These are phyloP conservation scores for Saturnispora zaruensis DNA, from an alignment of 805 yeast species.

Conservation along the genomic window DNA sequence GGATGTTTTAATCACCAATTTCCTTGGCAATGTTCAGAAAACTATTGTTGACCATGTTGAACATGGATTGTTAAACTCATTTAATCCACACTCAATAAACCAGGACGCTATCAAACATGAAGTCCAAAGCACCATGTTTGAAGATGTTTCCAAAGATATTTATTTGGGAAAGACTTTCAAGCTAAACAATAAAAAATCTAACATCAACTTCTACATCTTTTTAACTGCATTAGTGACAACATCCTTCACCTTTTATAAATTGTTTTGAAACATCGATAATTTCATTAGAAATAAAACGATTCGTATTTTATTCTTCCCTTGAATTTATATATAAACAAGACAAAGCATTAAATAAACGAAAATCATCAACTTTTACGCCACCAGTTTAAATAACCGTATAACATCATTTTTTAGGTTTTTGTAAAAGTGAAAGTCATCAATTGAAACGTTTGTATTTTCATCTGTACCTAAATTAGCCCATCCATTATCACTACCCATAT, in stretches of 20 bases:
- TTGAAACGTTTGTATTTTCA: slow-evolving; percentile 10
- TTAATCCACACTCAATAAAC: neutral
- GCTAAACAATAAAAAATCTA: neutral
- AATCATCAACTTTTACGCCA: neutral
- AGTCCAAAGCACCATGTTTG: neutral
- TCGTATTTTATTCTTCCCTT: neutral
- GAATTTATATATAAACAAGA: no score
- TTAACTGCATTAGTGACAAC: neutral
- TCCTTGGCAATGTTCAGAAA: slow-evolving; percentile 86
- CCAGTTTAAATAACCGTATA: slow-evolving; percentile 15
- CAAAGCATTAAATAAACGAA: neutral
- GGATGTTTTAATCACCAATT: slow-evolving; percentile 78
- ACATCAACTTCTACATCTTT: neutral
- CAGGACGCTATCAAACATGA: neutral
- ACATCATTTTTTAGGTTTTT: slow-evolving; percentile 21
- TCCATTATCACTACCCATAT: slow-evolving; percentile 14
- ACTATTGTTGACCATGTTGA: slow-evolving; percentile 52
- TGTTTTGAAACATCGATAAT: neutral
- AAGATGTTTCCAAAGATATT: neutral
- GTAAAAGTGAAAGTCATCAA: slow-evolving; percentile 23
- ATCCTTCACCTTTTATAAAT: slow-evolving; percentile 4
- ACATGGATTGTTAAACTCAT: slow-evolving; percentile 31
- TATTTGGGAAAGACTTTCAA: neutral
- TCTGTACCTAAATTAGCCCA: slow-evolving; percentile 20
- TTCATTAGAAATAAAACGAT: neutral